Evolutionary conservation across 2,329 filamentous ascomycete genomes (phyloP), one percentile per base, ranked within the genome.

Genomic region (Bipolaris victoriae): DNA sequence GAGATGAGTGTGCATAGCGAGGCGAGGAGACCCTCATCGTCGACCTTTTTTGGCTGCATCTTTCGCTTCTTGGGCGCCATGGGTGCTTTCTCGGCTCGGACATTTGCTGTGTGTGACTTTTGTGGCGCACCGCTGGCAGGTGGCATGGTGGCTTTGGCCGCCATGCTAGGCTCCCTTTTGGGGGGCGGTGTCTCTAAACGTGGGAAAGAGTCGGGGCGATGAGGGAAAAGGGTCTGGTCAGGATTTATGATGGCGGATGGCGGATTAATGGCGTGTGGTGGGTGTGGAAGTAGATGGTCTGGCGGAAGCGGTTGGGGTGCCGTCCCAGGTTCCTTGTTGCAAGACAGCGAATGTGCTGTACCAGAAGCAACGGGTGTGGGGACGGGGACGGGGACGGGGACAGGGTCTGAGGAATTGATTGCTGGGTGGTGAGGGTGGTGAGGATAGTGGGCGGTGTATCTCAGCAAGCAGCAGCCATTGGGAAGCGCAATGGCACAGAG

Each of bases 1-100:
- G 91, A 86, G 73, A 93, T 84, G 86, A 89, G 91, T 70, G 83
- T 81, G 60, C 86, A 84, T 44, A 90, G 76, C 59, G 83, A 82
- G 70, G 84, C 86, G 67, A 85, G 79, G 39, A 86, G 80, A 53
- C 86, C 82, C 64, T 89, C 84, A 49, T 86, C 85, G 75, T 87
- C 87, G 71, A 81, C 80, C 79, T 84, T 88, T 61, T 83, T 77
- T 11, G 60, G 16, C 44, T 46, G 47, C 37, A 43, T 24, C 46
- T 67, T 69, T 55, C 61, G 58, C 51, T 64, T 62, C 49, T 64
- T 68, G 48, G 58, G 55, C 37, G 53, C 53, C n/a, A 48, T 48
- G 22, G 57, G 43, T 13, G 40, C 40, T 41, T 64, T 66, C 10
- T 57, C 50, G 35, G 60, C 39, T 41, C 62, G 62, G 5, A 60